Base-by-base conservation (phyloP, 116 monocot genomes). In the Trichopus zeylanicus region DNA sequence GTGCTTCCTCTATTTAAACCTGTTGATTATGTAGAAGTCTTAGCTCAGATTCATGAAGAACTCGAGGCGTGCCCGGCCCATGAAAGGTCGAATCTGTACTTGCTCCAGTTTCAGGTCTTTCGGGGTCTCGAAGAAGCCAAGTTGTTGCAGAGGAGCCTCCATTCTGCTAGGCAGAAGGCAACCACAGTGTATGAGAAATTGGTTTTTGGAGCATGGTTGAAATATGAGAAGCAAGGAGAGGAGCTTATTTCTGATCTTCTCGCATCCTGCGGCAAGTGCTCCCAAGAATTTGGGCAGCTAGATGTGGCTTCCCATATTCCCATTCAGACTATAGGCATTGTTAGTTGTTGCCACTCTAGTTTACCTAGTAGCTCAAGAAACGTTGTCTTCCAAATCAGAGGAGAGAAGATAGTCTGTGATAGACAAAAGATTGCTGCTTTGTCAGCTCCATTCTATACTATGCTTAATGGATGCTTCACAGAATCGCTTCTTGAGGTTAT, bases 381-480 rank as follows among this genome's bases (percentile, higher is more conserved):
- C 21, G 83, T 88, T 6, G 62, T 65, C 55, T 83, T 88, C 67
- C 67, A 34, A 56, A 83, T 88, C 26, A 62, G 57, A 49, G 80
- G 72, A 42, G 83, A 88, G 29, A 69, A 37, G 59, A 70, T 88
- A 10, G 63, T 73, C 8, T 79, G 88, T 33, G 72, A 83, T 30
- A 63, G 88, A 51, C 63, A 70, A 25, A 79, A 74, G 73, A 83
- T 88, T 34, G 76, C 88, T n/a, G 65, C 66, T 38, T 57, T 88
- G 63, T 88, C 88, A 23, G 51, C 60, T 42, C 88, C 88, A 42
- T 79, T 88, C 60, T 38, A 71, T 61, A 74, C 69, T 5, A 88
- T 88, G 88, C 88, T 88, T 27, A 83, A 83, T 56, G 88, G 88
- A 10, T 83, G 80, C 29, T 88, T 88, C 66, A 71, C 67, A 16